Conservation (phyloP, 116 monocot species). For the Dioscorea cayenensis region DNA sequence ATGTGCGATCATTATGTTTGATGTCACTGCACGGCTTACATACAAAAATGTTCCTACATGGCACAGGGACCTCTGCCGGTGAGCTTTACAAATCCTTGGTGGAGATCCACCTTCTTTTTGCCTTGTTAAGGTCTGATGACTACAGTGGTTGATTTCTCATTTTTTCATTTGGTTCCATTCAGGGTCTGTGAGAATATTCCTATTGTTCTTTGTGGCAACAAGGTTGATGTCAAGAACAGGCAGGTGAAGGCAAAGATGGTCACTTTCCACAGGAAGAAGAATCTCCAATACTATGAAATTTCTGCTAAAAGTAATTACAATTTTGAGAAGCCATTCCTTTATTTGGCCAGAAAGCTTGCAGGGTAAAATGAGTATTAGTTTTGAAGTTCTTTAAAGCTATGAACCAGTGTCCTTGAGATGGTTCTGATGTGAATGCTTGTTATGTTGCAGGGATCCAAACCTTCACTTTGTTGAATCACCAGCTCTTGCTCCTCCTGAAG, state of each 20-base stretch:
- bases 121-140: background rate
- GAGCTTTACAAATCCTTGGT: background rate
- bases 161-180: background rate
- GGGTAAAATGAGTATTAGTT: conserved; percentile 1
- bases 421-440: background rate
- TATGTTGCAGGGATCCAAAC: conserved; percentile 9
- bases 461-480: conserved; percentile 17
- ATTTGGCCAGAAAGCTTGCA: conserved; percentile 18
- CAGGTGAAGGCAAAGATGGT: conserved; percentile 19
- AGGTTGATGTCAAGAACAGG: conserved; percentile 22
- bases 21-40: conserved; percentile 34
- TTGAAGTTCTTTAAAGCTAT: background rate
- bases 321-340: conserved; percentile 14
- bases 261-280: conserved; percentile 25
- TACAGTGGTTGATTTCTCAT: background rate
- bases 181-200: conserved; percentile 18
- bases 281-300: conserved; percentile 20
- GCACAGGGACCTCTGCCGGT: conserved; percentile 5
- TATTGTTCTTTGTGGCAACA: conserved; percentile 20
- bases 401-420: background rate
- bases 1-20: conserved; percentile 33
- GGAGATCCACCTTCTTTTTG: background rate
- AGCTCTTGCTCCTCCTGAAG: conserved; percentile 17
- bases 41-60: conserved; percentile 31
- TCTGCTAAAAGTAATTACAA: conserved; percentile 21